Conservation (phyloP, 1,139 yeast genomes). For the Kodamaea alishanica region DNA sequence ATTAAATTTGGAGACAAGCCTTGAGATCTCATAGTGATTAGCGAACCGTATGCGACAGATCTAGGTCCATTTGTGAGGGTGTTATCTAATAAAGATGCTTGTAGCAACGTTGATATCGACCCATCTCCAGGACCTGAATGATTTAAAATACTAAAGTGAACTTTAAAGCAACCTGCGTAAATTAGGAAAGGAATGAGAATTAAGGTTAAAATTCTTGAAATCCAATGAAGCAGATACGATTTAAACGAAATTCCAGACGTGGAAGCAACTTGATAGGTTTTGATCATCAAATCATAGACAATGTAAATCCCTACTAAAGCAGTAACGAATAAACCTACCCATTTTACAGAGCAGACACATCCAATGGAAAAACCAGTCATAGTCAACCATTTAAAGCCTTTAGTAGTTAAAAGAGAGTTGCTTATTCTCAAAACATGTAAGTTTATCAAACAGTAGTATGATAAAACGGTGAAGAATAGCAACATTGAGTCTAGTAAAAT, state of each 20-base stretch:
- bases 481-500: constrained; percentile 72
- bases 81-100: constrained; percentile 58
- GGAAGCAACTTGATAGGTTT: constrained; percentile 46
- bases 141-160: constrained; percentile 72
- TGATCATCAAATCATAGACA: constrained; percentile 65
- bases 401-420: constrained; percentile 36
- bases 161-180: constrained; percentile 68
- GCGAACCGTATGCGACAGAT: constrained; percentile 57
- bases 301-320: constrained; percentile 83
- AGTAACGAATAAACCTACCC: constrained; percentile 93
- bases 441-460: constrained; percentile 55
- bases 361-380: constrained; percentile 82
- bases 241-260: constrained; percentile 25
- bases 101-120: constrained; percentile 66
- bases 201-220: constrained; percentile 58
- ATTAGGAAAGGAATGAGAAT: constrained; percentile 72
- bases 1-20: constrained; percentile 67
- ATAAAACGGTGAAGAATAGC: constrained; percentile 63
- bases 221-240: constrained; percentile 65
- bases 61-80: constrained; percentile 57
- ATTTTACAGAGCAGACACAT: constrained; percentile 88
- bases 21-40: constrained; percentile 65
- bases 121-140: constrained; percentile 82
- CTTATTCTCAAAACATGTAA: constrained; percentile 43
- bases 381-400: constrained; percentile 55